A percentile compares a stretch with the other conserved stretches of the same genome.
phyloP scores from a whole-genome alignment of 2,329 filamentous ascomycete genomes.

The Stagonosporopsis tanaceti region DNA sequence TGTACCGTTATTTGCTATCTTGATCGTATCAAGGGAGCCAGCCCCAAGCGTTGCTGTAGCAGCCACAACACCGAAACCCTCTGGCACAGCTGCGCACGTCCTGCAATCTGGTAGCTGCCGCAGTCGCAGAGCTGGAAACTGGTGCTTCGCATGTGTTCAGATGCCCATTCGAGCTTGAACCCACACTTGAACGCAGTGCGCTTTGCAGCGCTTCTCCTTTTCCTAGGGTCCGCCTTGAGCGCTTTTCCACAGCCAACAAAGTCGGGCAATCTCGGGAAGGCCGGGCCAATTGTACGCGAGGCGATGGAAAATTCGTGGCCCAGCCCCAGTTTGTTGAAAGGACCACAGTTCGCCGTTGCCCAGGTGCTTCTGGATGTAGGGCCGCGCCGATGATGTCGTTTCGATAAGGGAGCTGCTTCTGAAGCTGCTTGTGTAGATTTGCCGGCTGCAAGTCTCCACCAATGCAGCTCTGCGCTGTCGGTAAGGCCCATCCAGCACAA shows the following conservation, averaged over 20 bases:
- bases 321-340: constrained; percentile 18
- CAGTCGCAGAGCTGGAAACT: constrained; percentile 25
- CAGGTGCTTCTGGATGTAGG: constrained; percentile 21
- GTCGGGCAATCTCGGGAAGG: constrained; percentile 28
- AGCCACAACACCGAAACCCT: constrained; percentile 26
- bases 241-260: constrained; percentile 25
- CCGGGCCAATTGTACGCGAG: constrained; percentile 23
- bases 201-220: constrained; percentile 20
- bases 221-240: constrained; percentile 21
- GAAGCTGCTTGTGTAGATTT: constrained; percentile 9
- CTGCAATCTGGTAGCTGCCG: constrained; percentile 23
- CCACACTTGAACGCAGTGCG: constrained; percentile 14
- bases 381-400: constrained; percentile 18
- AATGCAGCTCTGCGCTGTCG: constrained; percentile 11
- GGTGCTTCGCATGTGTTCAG: constrained; percentile 34
- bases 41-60: constrained; percentile 32
- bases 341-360: constrained; percentile 21
- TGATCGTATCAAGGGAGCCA: constrained; percentile 8
- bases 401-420: constrained; percentile 3
- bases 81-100: constrained; percentile 23
- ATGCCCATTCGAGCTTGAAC: constrained; percentile 28
- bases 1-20: constrained; percentile 7
- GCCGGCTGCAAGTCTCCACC: not conserved
- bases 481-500: not conserved
- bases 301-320: constrained; percentile 20